phyloP scores from a whole-genome alignment of 495 filamentous ascomycete species.

The Penicillium fimorum region DNA sequence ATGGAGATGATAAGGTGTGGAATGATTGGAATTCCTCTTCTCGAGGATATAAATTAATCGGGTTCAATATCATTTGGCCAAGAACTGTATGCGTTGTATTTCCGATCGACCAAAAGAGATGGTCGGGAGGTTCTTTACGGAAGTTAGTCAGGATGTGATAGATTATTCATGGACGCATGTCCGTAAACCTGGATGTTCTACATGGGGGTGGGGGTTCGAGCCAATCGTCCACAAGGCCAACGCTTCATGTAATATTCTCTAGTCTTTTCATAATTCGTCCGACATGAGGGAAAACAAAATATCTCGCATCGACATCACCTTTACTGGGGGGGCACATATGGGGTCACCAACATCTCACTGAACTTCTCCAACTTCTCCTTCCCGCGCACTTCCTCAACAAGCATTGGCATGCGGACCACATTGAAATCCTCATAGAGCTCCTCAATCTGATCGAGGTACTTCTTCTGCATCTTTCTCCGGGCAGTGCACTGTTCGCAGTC shows the following conservation, averaged over 20 bases:
- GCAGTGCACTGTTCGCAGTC: constrained; percentile 95
- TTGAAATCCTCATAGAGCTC: constrained; percentile 99
- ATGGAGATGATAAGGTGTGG: constrained; percentile 9
- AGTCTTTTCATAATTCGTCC: constrained; percentile 50
- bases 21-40: background rate
- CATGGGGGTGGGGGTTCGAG: background rate
- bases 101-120: background rate
- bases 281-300: constrained; percentile 19
- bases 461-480: constrained; percentile 97
- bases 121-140: background rate
- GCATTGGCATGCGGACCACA: constrained; percentile 93
- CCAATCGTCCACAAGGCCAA: constrained; percentile 5
- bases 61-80: background rate
- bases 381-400: constrained; percentile 92
- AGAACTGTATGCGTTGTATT: constrained; percentile 1
- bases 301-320: constrained; percentile 17
- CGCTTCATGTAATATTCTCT: constrained; percentile 44
- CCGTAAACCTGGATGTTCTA: background rate
- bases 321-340: constrained; percentile 9
- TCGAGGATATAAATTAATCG: background rate
- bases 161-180: background rate
- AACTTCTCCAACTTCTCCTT: constrained; percentile 87
- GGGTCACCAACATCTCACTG: constrained; percentile 30
- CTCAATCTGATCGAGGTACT: constrained; percentile 98
- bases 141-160: constrained; percentile 1